Percentiles rank a stretch among this genome's conserved stretches.
Conservation (phyloP, 441 rosid genomes). For the Metrosideros polymorpha region DNA sequence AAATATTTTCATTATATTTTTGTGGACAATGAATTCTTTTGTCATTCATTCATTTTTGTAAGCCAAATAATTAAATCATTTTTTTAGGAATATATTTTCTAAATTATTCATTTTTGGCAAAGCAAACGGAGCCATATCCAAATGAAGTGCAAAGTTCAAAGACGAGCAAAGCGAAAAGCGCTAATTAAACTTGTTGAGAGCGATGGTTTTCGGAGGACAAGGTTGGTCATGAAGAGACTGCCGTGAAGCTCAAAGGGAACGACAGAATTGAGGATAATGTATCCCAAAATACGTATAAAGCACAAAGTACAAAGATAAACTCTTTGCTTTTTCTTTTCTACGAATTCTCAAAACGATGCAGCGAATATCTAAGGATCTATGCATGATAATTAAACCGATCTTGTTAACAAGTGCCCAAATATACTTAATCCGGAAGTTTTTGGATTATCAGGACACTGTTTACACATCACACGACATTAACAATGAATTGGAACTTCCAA, state of each 20-base stretch:
- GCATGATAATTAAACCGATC: neutral
- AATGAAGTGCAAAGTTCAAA: neutral
- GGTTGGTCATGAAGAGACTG: neutral
- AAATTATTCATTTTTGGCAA: neutral
- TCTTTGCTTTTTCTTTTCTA: neutral
- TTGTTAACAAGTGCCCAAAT: neutral
- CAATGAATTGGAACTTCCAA: neutral
- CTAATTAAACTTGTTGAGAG: neutral
- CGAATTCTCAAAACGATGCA: neutral
- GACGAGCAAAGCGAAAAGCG: neutral
- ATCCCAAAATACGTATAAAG: neutral
- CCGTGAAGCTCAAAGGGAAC: neutral
- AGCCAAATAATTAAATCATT: too few relatives aligned
- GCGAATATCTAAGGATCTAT: neutral
- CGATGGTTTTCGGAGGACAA: neutral
- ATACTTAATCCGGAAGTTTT: neutral
- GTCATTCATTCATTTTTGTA: neutral
- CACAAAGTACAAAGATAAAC: neutral
- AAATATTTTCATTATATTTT: neutral
- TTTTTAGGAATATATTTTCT: neutral
- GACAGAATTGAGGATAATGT: neutral
- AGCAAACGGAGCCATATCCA: too few relatives aligned
- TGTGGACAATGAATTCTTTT: rapidly evolving
- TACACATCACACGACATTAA: neutral
- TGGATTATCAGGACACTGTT: neutral